Base-by-base conservation (phyloP, 306 rosid species). In the Amphicarpaea edgeworthii region DNA sequence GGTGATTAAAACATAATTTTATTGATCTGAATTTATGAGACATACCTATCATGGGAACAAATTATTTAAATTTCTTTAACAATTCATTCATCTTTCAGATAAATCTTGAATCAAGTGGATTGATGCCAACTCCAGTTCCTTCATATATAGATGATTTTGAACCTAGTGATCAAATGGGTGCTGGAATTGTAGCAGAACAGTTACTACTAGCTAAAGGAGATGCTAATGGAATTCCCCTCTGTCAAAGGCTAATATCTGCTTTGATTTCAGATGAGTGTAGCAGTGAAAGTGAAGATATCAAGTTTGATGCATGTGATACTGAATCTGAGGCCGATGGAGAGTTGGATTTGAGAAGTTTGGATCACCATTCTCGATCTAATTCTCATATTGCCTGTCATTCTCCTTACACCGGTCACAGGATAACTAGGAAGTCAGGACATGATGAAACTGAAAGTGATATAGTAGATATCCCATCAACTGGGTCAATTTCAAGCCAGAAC, bases 181-280 rank as follows among this genome's bases (percentile, higher is more conserved):
- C 72, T 8, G 86, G 85, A 73, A 78, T 64, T 64, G 82, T 37
- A 61, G 32, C 63, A 19, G 92, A 86, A 68, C 96, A 85, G 59
- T 82, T 77, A 37, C 79, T 81, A 42, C 76, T 75, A 37, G 75
- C 84, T 66, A 76, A 81, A 63, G 86, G 85, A 67, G 92, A 90
- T 84, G 78, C 79, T 79, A 68, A 55, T 72, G 81, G 72, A 67
- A 82, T 87, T 77, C 89, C 98, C 70, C 90, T 93, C 70, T 90
- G 85, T 83, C 96, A 91, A 88, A 93, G 89, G 83, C 87, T 93
- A 76, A 66, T 93, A 82, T 93, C 94, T 24, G 92, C 96, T 40
- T 76, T 93, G 42, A 91, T 93, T 75, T 75, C 94, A 50, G 98
- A 91, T 85, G 94, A 87, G 79, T 84, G 77, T 81, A 76, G 76